Evolutionary conservation across 1,284 basidiomycete species (phyloP).

Genomic region (Naganishia liquefaciens): DNA sequence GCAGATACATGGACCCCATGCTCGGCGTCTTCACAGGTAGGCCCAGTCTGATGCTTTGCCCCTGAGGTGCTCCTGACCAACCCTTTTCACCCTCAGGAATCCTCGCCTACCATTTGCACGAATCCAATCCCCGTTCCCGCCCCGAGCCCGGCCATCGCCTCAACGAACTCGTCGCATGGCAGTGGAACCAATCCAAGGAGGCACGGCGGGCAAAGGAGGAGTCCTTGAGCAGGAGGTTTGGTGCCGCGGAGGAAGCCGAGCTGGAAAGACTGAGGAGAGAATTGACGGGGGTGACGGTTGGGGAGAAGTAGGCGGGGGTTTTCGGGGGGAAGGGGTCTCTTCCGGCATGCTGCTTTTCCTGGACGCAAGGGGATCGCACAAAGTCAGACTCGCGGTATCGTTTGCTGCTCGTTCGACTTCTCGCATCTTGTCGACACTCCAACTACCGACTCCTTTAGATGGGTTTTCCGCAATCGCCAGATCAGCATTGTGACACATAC

Average conservation of each 20-base stretch:
- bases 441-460: too few relatives aligned
- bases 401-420: neutral
- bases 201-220: slow-evolving; percentile 38
- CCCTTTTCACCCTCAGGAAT: slow-evolving; percentile 56
- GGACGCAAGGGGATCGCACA: slow-evolving; percentile 5
- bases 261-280: slow-evolving; percentile 48
- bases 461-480: too few relatives aligned
- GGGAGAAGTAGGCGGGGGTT: slow-evolving; percentile 1
- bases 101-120: slow-evolving; percentile 78
- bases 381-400: neutral
- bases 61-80: neutral
- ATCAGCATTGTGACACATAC: too few relatives aligned
- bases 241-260: slow-evolving; percentile 38
- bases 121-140: slow-evolving; percentile 77
- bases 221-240: slow-evolving; percentile 21
- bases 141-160: slow-evolving; percentile 68
- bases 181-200: slow-evolving; percentile 56
- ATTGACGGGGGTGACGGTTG: slow-evolving; percentile 36
- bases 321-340: neutral
- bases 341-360: slow-evolving; percentile 9
- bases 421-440: neutral
- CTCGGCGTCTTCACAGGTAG: slow-evolving; percentile 71
- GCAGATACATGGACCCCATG: slow-evolving; percentile 64
- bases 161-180: slow-evolving; percentile 67
- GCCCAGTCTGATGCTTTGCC: too few relatives aligned